Evolutionary conservation across 2,329 filamentous ascomycete species (phyloP).

Genomic region (Cordyceps militaris): DNA sequence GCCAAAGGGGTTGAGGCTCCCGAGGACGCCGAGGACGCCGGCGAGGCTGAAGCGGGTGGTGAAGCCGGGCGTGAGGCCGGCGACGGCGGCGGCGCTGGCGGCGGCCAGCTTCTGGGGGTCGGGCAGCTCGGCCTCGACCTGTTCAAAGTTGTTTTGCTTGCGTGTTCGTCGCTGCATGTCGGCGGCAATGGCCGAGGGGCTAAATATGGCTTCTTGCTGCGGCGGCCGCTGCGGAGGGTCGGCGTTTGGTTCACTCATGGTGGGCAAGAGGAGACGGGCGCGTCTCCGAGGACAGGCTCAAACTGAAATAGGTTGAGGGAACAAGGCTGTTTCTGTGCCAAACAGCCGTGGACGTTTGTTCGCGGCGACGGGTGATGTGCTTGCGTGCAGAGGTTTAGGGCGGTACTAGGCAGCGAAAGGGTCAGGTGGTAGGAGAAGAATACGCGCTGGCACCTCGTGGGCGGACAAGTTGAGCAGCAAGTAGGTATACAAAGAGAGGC

Average conservation of each 20-base stretch:
- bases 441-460: not conserved
- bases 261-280: not conserved
- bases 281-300: not conserved
- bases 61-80: not conserved
- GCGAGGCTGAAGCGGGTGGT: slow-evolving; percentile 25
- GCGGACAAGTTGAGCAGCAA: not conserved
- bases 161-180: slow-evolving; percentile 22
- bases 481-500: not conserved
- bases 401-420: not conserved
- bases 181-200: slow-evolving; percentile 13
- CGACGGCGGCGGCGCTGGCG: slow-evolving; percentile 13
- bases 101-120: slow-evolving; percentile 26
- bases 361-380: not conserved
- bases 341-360: not conserved
- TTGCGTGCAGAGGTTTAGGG: not conserved
- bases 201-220: slow-evolving; percentile 1
- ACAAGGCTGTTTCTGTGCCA: not conserved
- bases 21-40: slow-evolving; percentile 43
- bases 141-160: slow-evolving; percentile 33
- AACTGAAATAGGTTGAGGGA: not conserved
- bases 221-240: not conserved
- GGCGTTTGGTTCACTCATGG: not conserved
- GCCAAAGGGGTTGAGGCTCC: slow-evolving; percentile 49
- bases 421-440: slow-evolving; percentile 2
- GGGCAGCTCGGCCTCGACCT: slow-evolving; percentile 37